Evolutionary conservation across 306 rosid species (phyloP).

Genomic region (Inga oerstediana): DNA sequence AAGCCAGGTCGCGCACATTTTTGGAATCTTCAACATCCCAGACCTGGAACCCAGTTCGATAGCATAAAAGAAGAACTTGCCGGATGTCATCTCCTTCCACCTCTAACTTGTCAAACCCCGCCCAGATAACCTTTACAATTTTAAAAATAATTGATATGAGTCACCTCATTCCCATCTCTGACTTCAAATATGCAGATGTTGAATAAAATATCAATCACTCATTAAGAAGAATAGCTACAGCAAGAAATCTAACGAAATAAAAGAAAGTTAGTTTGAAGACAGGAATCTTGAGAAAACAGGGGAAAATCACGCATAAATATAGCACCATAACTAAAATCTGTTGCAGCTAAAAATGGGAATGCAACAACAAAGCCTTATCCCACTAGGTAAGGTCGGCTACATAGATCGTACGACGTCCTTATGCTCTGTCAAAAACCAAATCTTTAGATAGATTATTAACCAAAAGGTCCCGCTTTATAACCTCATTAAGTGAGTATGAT

Average conservation of each 20-base stretch:
- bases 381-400: too few relatives aligned
- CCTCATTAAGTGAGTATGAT: neutral
- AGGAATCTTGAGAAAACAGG: neutral
- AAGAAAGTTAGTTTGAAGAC: neutral
- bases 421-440: too few relatives aligned
- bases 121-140: conserved; percentile 72
- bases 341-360: neutral
- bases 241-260: neutral
- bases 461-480: too few relatives aligned
- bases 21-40: conserved; percentile 90
- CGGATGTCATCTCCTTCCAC: conserved; percentile 46
- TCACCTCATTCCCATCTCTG: neutral
- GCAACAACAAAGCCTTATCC: too few relatives aligned
- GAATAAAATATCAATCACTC: neutral
- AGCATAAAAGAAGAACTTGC: conserved; percentile 73
- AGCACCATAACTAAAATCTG: neutral
- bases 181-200: conserved; percentile 5
- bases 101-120: conserved; percentile 82
- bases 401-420: too few relatives aligned
- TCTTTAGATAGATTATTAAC: too few relatives aligned
- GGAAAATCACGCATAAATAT: neutral
- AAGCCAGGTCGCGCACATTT: conserved; percentile 65
- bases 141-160: conserved; percentile 23
- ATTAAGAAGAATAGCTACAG: conserved; percentile 6
- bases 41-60: conserved; percentile 79